Evolutionary conservation across 2,329 filamentous ascomycete species (phyloP).

Genomic region (Bipolaris cookei): DNA sequence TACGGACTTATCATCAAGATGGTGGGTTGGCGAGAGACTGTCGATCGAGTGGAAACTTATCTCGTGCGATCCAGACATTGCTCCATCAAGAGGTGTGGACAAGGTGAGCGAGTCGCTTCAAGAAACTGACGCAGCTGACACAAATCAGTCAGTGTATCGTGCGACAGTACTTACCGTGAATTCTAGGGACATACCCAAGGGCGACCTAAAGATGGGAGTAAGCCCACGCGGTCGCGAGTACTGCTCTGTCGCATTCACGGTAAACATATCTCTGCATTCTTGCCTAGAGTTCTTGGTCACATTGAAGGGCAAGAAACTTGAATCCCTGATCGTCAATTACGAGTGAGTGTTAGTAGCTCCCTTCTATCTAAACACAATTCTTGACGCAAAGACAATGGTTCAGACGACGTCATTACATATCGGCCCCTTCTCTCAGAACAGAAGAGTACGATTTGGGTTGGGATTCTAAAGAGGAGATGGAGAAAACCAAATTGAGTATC

Average conservation of each 20-base stretch:
- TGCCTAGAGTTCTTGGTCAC: constrained; percentile 25
- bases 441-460: no score
- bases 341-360: neutral
- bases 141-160: constrained; percentile 11
- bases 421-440: neutral
- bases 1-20: neutral
- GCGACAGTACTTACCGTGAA: constrained; percentile 19
- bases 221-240: constrained; percentile 2
- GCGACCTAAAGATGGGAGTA: neutral
- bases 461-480: no score
- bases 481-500: no score
- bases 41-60: neutral
- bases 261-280: constrained; percentile 28
- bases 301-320: constrained; percentile 16
- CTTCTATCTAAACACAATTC: no score
- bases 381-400: neutral
- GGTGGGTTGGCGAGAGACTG: neutral
- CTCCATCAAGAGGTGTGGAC: neutral
- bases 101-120: neutral
- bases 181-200: constrained; percentile 16
- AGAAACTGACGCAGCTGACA: neutral
- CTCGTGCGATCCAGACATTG: neutral
- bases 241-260: neutral
- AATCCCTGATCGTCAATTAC: constrained; percentile 25
- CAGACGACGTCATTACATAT: no score